Evolutionary conservation across 108 stramenopile genomes (phyloP).

Genomic region (Pseudonitzschia pungens): DNA sequence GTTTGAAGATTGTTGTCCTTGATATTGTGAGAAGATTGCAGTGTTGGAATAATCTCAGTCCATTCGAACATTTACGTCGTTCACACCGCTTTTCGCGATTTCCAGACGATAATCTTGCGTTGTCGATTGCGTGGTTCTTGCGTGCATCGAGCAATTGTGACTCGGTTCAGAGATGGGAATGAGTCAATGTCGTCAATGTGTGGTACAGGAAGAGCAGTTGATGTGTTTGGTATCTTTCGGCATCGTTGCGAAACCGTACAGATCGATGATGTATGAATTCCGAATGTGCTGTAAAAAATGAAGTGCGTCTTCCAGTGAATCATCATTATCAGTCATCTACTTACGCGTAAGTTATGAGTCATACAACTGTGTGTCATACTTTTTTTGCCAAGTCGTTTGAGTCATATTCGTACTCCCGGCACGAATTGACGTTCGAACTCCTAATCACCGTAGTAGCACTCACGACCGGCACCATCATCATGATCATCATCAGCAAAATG

Average conservation of each 20-base stretch:
- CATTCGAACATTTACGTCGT: background rate
- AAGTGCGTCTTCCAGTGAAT: background rate
- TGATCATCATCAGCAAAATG: too few species aligned
- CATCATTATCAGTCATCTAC: background rate
- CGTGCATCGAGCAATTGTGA: background rate
- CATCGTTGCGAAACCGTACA: background rate
- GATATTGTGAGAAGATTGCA: background rate
- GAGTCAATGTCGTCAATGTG: background rate
- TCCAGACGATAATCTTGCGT: background rate
- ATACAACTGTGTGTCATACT: too few species aligned
- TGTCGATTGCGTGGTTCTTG: conserved; percentile 12
- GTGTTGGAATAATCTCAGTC: background rate
- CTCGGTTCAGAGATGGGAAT: background rate
- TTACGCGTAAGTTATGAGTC: too few species aligned
- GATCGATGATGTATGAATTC: conserved; percentile 1
- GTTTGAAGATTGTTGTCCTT: background rate
- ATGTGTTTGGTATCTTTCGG: background rate
- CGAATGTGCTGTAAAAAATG: background rate
- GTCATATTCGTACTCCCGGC: too few species aligned
- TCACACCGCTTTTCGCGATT: background rate
- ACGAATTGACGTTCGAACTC: too few species aligned
- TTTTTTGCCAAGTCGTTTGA: too few species aligned
- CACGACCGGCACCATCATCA: too few species aligned
- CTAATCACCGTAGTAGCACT: too few species aligned
- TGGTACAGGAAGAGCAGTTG: background rate